These are phyloP conservation scores for Blastobotrys aristatus DNA, from an alignment of 1,139 yeast genomes.

Conservation along the genomic window DNA sequence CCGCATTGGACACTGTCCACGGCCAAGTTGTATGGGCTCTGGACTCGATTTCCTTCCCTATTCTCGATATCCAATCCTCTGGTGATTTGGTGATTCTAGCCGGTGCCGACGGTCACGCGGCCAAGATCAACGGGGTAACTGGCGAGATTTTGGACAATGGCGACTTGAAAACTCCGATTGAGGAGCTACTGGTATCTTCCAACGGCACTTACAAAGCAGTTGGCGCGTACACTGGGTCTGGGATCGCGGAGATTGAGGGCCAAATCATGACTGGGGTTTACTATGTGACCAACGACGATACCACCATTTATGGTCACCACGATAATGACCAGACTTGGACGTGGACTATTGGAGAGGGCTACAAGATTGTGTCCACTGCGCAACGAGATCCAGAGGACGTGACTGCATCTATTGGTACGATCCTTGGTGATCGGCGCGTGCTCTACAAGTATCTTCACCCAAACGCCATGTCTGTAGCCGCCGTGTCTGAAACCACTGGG, in stretches of 20 bases:
- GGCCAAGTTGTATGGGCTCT: constrained; percentile 43
- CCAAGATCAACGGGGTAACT: constrained; percentile 23
- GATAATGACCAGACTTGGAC: constrained; percentile 23
- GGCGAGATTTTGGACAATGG: constrained; percentile 20
- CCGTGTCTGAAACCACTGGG: constrained; percentile 37
- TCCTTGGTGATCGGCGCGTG: constrained; percentile 66
- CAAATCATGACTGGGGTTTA: constrained; percentile 7
- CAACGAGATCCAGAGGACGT: constrained; percentile 41
- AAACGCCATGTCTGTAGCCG: constrained; percentile 54
- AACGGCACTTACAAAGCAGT: constrained; percentile 3
- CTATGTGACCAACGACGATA: constrained; percentile 8
- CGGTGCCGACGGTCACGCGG: constrained; percentile 20
- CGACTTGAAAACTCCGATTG: constrained; percentile 13
- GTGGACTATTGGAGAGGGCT: constrained; percentile 28
- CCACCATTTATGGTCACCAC: constrained; percentile 6
- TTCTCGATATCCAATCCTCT: constrained; percentile 22
- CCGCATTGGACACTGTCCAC: constrained; percentile 41
- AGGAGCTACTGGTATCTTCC: background rate
- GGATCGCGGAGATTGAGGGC: constrained; percentile 8
- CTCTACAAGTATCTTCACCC: constrained; percentile 82
- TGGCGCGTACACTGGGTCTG: constrained; percentile 3
- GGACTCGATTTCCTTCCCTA: constrained; percentile 22
- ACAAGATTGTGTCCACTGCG: constrained; percentile 39
- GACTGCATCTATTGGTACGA: constrained; percentile 64
- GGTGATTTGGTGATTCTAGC: constrained; percentile 10